Evolutionary conservation across 1,139 yeast genomes (phyloP).

Genomic region (Yamadazyma sp.): DNA sequence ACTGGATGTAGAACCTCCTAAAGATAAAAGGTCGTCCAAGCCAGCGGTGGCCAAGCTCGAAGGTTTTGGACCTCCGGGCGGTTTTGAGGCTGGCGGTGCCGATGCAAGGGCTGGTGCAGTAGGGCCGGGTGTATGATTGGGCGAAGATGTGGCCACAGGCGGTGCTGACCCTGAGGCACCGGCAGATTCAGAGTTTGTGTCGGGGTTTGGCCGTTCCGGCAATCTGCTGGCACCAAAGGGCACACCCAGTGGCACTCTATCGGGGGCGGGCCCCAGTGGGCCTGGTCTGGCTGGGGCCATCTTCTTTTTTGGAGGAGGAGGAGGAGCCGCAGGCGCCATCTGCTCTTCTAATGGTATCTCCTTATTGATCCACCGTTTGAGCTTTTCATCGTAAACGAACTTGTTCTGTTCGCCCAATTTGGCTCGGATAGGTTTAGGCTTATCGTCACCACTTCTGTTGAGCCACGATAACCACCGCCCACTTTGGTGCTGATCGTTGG

Average conservation of each 20-base stretch:
- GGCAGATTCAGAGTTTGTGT: too few relatives aligned
- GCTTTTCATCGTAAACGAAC: constrained; percentile 78
- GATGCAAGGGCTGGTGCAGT: constrained; percentile 4
- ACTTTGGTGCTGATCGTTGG: constrained; percentile 10
- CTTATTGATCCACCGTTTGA: constrained; percentile 84
- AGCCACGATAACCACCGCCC: constrained; percentile 57
- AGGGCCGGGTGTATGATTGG: constrained; percentile 4
- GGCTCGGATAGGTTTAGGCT: constrained; percentile 76
- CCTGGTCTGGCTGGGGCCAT: constrained; percentile 24
- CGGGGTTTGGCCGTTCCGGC: constrained; percentile 1
- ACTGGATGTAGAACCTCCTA: constrained; percentile 39
- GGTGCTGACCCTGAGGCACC: neutral
- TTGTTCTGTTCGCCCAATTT: constrained; percentile 80
- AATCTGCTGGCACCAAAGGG: constrained; percentile 3
- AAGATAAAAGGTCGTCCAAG: constrained; percentile 66
- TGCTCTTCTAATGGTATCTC: constrained; percentile 72
- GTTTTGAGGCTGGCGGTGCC: constrained; percentile 4
- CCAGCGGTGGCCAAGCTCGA: constrained; percentile 48
- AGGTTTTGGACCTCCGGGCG: neutral
- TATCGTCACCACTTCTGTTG: constrained; percentile 45
- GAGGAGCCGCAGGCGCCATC: constrained; percentile 57
- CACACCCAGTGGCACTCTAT: constrained; percentile 8
- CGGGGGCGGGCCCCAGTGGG: constrained; percentile 11
- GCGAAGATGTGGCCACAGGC: constrained; percentile 4
- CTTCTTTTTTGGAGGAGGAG: constrained; percentile 68